Percentiles rank a stretch among this genome's conserved stretches.
Evolutionary conservation across 1,139 yeast genomes (phyloP).

Genomic region (Kurtzmaniella quercitrusa): DNA sequence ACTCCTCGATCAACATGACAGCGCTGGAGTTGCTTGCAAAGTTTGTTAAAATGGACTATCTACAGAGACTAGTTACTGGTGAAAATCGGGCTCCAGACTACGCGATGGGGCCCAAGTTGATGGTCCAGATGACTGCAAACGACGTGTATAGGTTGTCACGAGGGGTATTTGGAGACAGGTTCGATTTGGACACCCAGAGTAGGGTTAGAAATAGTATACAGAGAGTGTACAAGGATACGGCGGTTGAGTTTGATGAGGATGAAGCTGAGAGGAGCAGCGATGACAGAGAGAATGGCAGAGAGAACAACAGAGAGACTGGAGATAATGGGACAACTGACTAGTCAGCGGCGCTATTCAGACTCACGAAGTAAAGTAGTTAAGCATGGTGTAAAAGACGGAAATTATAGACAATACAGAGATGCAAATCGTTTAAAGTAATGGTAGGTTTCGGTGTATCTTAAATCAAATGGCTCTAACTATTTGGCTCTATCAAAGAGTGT

Average conservation of each 20-base stretch:
- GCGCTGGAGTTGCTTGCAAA: slow-evolving; percentile 24
- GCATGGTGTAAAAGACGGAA: no score
- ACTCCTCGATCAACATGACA: slow-evolving; percentile 22
- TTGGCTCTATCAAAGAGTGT: no score
- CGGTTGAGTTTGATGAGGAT: not conserved
- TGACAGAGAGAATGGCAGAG: no score
- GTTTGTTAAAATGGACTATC: slow-evolving; percentile 30
- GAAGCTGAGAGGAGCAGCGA: no score
- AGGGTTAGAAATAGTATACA: slow-evolving; percentile 25
- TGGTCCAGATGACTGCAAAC: slow-evolving; percentile 31
- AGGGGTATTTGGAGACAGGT: slow-evolving; percentile 24
- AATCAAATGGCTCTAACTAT: no score
- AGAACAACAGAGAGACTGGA: no score
- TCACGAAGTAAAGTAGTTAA: no score
- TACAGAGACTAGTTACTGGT: slow-evolving; percentile 15
- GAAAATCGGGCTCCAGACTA: slow-evolving; percentile 19
- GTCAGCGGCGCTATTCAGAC: no score
- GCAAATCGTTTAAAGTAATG: no score
- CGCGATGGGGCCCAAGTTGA: slow-evolving; percentile 29
- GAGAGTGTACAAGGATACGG: slow-evolving; percentile 18
- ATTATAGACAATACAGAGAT: no score
- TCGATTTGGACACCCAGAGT: slow-evolving; percentile 17
- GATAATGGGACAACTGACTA: no score
- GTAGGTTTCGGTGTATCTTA: no score
- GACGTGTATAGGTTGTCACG: slow-evolving; percentile 24